Evolutionary conservation across 306 rosid species (phyloP), one percentile per base, ranked within the genome.

Genomic region (Medicago ruthenica): DNA sequence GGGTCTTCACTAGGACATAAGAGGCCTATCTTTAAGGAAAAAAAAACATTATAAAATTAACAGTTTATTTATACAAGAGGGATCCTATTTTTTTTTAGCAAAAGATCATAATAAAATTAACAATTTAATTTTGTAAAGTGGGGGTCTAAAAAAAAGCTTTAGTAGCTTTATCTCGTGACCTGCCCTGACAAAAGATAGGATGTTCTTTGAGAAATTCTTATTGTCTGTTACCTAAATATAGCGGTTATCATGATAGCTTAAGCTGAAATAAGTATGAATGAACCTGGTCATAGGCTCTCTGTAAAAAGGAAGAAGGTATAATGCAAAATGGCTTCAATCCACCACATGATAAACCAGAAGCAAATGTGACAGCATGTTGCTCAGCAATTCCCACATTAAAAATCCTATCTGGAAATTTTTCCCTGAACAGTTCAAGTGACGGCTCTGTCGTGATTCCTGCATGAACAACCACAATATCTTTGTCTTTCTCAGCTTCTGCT

Each of bases 341-440:
- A 70, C 97, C 97, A 75, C 98, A 85, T 20, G 97, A 66, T 86
- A 94, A 80, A 75, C 98, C 98, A 72, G 97, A 92, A 42, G 98
- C 88, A 87, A 92, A 94, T 11, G 98, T 88, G 65, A 94, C 98
- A 55, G 98, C 98, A 51, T 94, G 98, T 80, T 94, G 98, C 87
- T 94, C 98, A 5, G 97, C 97, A 91, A 92, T 86, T 63, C 98
- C 97, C 84, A 94, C 86, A 60, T 94, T 87, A 75, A 94, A 94
- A 83, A 87, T 87, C 47, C 82, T 94, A 45, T 92, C 96, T 0
- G 96, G 97, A 79, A 94, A 86, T 67, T 83, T 87, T 54, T 87
- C 88, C 39, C 42, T 95, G 75, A 92, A 92, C 74, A 88, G 76
- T 64, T 87, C 84, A 65, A 92, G 80, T 17, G 98, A 88, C 53